Evolutionary conservation across 768 basidiomycete genomes (phyloP).

Genomic region (Vararia minispora): DNA sequence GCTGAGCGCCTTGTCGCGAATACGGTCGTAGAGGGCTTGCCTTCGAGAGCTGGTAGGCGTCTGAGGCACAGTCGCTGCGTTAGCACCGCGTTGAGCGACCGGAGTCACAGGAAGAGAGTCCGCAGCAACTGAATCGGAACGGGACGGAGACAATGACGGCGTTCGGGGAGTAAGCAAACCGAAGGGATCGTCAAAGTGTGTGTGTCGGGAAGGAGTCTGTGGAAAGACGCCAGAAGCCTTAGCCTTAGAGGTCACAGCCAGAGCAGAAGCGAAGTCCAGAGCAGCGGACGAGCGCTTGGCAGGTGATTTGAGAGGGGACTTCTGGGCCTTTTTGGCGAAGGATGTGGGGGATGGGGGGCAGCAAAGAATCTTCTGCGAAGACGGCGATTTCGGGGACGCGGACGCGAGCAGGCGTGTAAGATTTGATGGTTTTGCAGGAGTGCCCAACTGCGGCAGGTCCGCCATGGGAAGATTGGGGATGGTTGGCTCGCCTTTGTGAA

Average conservation of each 20-base stretch:
- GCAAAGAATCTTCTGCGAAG: slow-evolving; percentile 21
- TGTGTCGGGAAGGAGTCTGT: slow-evolving; percentile 46
- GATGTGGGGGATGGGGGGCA: slow-evolving; percentile 21
- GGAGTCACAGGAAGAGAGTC: slow-evolving; percentile 50
- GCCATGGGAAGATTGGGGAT: slow-evolving; percentile 54
- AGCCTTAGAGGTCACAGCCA: slow-evolving; percentile 32
- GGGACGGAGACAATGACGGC: slow-evolving; percentile 16
- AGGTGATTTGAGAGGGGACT: slow-evolving; percentile 23
- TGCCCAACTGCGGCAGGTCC: slow-evolving; percentile 49
- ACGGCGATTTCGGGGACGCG: slow-evolving; percentile 49
- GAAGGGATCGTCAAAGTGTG: slow-evolving; percentile 22
- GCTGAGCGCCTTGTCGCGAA: slow-evolving; percentile 59
- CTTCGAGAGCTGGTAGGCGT: slow-evolving; percentile 70
- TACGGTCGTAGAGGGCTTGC: slow-evolving; percentile 71
- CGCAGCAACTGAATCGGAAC: slow-evolving; percentile 19
- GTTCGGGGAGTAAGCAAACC: slow-evolving; percentile 27
- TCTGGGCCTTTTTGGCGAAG: slow-evolving; percentile 22
- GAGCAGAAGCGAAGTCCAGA: slow-evolving; percentile 36
- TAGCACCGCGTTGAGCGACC: slow-evolving; percentile 44
- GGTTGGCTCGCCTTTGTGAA: slow-evolving; percentile 31
- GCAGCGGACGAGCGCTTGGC: slow-evolving; percentile 17
- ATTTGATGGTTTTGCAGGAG: slow-evolving; percentile 45
- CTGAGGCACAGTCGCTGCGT: slow-evolving; percentile 44
- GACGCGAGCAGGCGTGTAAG: slow-evolving; percentile 65
- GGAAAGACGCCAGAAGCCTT: slow-evolving; percentile 40